Evolutionary conservation across 495 filamentous ascomycete species (phyloP), one percentile per base, ranked within the genome.

Genomic region (Xylaria intraflava): DNA sequence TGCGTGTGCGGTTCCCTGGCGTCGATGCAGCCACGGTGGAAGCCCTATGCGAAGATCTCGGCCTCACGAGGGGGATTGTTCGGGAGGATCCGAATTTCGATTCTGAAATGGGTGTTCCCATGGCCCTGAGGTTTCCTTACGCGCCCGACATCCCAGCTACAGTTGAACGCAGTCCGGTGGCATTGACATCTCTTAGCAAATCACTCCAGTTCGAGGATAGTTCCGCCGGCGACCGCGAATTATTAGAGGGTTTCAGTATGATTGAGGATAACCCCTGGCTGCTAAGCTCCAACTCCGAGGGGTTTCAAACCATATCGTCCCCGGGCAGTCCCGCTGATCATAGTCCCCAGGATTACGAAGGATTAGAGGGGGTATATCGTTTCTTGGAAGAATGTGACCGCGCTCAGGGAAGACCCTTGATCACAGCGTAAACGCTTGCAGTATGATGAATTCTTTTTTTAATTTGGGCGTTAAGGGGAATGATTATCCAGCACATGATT

Each of bases 351-450:
- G 69, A 84, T 31, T 91, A 87, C 62, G 88, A 92, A 56, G 89
- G 89, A 7, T 67, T 88, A 14, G 86, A 94, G 59, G 92, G 91
- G 0, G 89, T 97, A 17, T 88, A 91, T 66, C 79, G 79, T 36
- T 96, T 96, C 66, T 61, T 97, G 43, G 88, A 88, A 65, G 87
- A 94, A 58, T 93, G 90, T 64, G 88, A 96, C 66, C 72, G 74
- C 16, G 79, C 83, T 38, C 69, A 67, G 46, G 75, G 71, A 45
- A 57, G 46, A 29, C 62, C 65, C 14, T 60, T 44, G 23, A 16
- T 43, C 33, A 49, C 31, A 16, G 46, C 17, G 17, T 51, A 41
- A 38, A n/a, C n/a, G n/a, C n/a, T n/a, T n/a, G 31, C 27, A 41
- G 43, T 3, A 56, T 20, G 7, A 51, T n/a, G 47, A 23, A 41